Percentiles rank a stretch among this genome's conserved stretches.
Evolutionary conservation across 345 rosid genomes (phyloP).

Genomic region (Trapa incisa): DNA sequence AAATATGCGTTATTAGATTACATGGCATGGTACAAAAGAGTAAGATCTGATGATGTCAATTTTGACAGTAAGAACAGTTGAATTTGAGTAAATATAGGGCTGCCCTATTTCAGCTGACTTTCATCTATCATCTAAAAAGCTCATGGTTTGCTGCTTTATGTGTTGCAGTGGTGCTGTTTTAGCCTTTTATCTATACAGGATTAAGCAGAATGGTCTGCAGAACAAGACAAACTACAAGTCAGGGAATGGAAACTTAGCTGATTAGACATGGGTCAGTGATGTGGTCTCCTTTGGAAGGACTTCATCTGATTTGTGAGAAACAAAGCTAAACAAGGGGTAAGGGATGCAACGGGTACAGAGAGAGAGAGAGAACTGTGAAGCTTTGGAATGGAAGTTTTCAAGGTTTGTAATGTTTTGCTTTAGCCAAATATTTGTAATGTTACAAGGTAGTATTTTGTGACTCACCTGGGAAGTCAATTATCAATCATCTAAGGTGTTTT

Average conservation of each 20-base stretch:
- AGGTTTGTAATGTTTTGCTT: not conserved
- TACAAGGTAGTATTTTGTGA: not conserved
- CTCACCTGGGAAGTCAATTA: not conserved
- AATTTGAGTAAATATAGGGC: not conserved
- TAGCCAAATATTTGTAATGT: no score
- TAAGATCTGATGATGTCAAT: not conserved
- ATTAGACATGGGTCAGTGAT: slow-evolving; percentile 13
- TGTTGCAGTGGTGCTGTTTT: slow-evolving; percentile 62
- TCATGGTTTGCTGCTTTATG: not conserved
- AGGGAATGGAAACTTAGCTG: slow-evolving; percentile 25
- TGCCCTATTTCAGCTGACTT: not conserved
- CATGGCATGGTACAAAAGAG: not conserved
- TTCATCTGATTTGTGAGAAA: not conserved
- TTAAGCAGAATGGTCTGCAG: slow-evolving; percentile 20
- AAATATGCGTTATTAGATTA: not conserved
- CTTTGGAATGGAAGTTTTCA: not conserved
- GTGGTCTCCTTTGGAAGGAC: not conserved
- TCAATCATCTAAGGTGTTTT: no score
- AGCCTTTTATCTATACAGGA: slow-evolving; percentile 57
- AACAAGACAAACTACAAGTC: slow-evolving; percentile 19
- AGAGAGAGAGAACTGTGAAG: not conserved
- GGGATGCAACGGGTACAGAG: not conserved
- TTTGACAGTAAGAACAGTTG: not conserved
- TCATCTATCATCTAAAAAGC: not conserved
- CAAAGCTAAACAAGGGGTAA: not conserved